phyloP scores from a whole-genome alignment of 345 rosid genomes.

The Bruguiera sexangula region DNA sequence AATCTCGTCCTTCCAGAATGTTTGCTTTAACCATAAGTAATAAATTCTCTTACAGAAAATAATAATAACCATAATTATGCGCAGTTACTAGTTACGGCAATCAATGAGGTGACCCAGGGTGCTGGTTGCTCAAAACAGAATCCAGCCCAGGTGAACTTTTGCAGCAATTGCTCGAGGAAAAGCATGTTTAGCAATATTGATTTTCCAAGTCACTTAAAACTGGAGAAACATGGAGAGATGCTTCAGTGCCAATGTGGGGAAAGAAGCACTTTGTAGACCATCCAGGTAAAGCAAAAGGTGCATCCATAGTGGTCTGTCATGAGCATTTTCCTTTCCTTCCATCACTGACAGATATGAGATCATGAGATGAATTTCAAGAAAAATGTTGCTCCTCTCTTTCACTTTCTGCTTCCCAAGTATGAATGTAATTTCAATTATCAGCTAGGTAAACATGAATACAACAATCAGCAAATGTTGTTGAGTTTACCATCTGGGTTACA shows the following conservation, averaged over 20 bases:
- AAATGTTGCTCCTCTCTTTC: not conserved
- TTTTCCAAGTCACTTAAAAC: not conserved
- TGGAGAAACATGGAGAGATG: conserved; percentile 10
- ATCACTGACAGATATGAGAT: too few relatives aligned
- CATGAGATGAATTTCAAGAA: not conserved
- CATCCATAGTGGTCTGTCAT: conserved; percentile 1
- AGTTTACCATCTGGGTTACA: not conserved
- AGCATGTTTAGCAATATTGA: conserved; percentile 1
- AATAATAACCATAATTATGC: too few relatives aligned
- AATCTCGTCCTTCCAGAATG: too few relatives aligned
- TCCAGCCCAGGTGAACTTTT: too few relatives aligned
- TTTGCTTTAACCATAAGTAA: too few relatives aligned
- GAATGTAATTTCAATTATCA: not conserved
- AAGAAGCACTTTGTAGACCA: conserved; percentile 1
- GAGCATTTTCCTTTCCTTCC: not conserved
- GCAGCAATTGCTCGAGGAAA: not conserved
- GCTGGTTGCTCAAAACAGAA: too few relatives aligned
- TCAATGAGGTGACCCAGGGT: too few relatives aligned
- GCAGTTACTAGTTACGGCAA: too few relatives aligned
- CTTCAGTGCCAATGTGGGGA: conserved; percentile 11
- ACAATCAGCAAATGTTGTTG: not conserved
- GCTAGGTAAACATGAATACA: not conserved
- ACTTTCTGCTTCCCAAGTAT: not conserved
- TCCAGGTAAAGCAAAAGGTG: conserved; percentile 20
- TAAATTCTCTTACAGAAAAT: too few relatives aligned